These are phyloP conservation scores for Solanum hybrid DNA, from an alignment of 305 asterid genomes.

Conservation along the genomic window DNA sequence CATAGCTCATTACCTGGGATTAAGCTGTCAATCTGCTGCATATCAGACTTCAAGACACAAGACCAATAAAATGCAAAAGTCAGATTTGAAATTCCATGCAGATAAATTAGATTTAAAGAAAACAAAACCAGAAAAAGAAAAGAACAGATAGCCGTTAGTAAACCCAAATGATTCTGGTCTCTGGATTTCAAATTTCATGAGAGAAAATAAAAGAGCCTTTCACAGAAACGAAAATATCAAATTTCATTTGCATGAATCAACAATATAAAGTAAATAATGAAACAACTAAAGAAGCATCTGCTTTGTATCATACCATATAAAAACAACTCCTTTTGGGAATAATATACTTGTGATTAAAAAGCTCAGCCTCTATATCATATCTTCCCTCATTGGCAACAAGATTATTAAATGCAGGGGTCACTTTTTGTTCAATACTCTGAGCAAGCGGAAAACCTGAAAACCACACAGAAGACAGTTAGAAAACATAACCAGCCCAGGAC, in stretches of 20 bases:
- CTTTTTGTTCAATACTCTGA: slow-evolving; percentile 19
- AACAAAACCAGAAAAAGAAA: neutral
- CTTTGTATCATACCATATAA: slow-evolving; percentile 44
- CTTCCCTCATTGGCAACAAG: slow-evolving; percentile 40
- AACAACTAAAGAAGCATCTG: neutral
- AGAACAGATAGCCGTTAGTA: neutral
- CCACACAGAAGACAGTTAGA: neutral
- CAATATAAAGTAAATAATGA: neutral
- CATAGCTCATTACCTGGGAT: slow-evolving; percentile 48
- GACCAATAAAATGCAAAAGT: slow-evolving; percentile 13
- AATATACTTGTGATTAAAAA: slow-evolving; percentile 46
- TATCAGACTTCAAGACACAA: slow-evolving; percentile 58
- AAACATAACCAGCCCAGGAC: neutral
- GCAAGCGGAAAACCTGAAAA: slow-evolving; percentile 27
- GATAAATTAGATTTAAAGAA: neutral
- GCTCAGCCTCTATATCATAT: slow-evolving; percentile 52
- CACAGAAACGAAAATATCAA: neutral
- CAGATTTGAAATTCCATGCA: slow-evolving; percentile 8
- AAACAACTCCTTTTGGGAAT: slow-evolving; percentile 67
- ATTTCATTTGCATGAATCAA: neutral
- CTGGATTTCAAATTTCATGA: neutral
- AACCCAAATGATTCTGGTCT: neutral
- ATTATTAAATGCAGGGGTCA: slow-evolving; percentile 44
- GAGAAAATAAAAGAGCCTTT: neutral
- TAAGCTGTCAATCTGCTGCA: slow-evolving; percentile 49